Conservation (phyloP, 495 filamentous ascomycete species). For the Podospora australis region DNA sequence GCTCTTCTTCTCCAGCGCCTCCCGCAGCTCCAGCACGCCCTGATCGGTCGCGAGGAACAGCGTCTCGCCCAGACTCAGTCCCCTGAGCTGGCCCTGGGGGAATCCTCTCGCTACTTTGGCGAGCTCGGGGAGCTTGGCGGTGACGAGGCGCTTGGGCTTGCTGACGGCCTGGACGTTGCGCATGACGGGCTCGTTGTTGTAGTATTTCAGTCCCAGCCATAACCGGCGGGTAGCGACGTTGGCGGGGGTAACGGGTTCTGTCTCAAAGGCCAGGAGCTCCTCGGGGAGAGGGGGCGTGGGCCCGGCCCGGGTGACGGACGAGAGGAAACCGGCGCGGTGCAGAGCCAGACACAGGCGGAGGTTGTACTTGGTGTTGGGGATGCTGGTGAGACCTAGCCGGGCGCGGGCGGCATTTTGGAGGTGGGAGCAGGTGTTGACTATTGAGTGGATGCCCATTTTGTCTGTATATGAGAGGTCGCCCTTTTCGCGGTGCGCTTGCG, state of each 20-base stretch:
- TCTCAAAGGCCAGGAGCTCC: conserved; percentile 41
- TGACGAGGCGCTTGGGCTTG: conserved; percentile 69
- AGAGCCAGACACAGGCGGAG: conserved; percentile 68
- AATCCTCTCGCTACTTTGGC: conserved; percentile 60
- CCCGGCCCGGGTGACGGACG: conserved; percentile 73
- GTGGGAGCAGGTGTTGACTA: conserved; percentile 81
- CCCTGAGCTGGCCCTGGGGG: conserved; percentile 56
- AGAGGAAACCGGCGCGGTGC: conserved; percentile 76
- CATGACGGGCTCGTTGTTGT: conserved; percentile 78
- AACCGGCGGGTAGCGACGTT: conserved; percentile 74
- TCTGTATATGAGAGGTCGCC: background rate
- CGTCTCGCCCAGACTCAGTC: conserved; percentile 75
- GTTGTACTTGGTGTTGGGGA: conserved; percentile 76
- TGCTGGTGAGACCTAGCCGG: conserved; percentile 77
- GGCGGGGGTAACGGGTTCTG: conserved; percentile 62
- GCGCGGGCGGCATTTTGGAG: conserved; percentile 88
- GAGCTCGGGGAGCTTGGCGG: conserved; percentile 54
- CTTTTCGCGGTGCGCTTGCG: background rate
- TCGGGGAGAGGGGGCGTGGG: conserved; percentile 55
- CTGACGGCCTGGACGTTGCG: conserved; percentile 61
- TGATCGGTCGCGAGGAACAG: conserved; percentile 72
- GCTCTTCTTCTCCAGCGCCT: conserved; percentile 77
- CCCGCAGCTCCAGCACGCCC: conserved; percentile 78
- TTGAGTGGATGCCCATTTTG: conserved; percentile 78
- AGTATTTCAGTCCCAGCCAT: conserved; percentile 95